A percentile compares a stretch with the other conserved stretches of the same genome.
These are phyloP conservation scores for Gossypium longicalyx DNA, from an alignment of 345 rosid species.

Conservation along the genomic window DNA sequence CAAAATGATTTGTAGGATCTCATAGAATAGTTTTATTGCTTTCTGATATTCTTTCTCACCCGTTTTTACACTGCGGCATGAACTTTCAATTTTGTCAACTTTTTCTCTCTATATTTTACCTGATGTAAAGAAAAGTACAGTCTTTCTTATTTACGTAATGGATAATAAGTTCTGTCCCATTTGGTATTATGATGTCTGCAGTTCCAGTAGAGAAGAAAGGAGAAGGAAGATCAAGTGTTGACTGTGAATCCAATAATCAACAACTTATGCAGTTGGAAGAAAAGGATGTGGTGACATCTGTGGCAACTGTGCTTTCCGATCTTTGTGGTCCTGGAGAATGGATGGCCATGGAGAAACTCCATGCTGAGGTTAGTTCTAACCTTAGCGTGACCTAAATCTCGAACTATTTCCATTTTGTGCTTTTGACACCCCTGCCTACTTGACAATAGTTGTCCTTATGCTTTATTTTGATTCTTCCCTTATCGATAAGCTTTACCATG, in stretches of 20 bases:
- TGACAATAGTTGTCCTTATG: background rate
- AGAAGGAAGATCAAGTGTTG: constrained; percentile 67
- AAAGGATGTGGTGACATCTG: constrained; percentile 96
- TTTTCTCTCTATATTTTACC: background rate
- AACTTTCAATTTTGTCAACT: background rate
- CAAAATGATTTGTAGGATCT: background rate
- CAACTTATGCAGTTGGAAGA: constrained; percentile 88
- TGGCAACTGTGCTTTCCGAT: constrained; percentile 91
- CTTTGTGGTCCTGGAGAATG: constrained; percentile 98
- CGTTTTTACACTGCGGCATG: background rate
- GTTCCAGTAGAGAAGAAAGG: constrained; percentile 64
- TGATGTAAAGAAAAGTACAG: background rate
- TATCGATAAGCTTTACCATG: too few relatives aligned
- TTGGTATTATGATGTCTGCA: constrained; percentile 26
- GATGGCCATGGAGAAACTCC: constrained; percentile 99
- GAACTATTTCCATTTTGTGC: background rate
- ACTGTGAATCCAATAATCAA: constrained; percentile 87
- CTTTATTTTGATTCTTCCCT: background rate
- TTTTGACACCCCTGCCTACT: background rate
- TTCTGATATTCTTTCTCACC: background rate
- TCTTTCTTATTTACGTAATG: background rate
- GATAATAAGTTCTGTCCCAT: background rate
- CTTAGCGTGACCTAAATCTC: background rate
- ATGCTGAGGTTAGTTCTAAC: constrained; percentile 56
- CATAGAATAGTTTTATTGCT: background rate